A percentile compares a stretch with the other conserved stretches of the same genome.
These are phyloP conservation scores for Hondaea fermentalgiana DNA, from an alignment of 108 stramenopile genomes.

Conservation along the genomic window DNA sequence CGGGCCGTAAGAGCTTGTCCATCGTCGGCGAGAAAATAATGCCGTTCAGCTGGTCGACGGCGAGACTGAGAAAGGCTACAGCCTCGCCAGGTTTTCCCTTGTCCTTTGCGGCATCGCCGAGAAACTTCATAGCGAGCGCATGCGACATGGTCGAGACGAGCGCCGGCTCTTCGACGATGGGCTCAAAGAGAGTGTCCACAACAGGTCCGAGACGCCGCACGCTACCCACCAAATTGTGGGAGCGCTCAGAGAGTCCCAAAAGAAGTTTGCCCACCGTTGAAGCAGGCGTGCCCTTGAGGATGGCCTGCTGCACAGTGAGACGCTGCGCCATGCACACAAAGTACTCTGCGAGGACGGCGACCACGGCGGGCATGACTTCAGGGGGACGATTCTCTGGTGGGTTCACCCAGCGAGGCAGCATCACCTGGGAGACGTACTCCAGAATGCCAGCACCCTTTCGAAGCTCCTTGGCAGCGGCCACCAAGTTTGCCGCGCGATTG, in stretches of 20 bases:
- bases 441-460: conserved; percentile 1
- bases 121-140: not conserved
- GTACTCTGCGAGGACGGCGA: not conserved
- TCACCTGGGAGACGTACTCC: not conserved
- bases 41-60: not conserved
- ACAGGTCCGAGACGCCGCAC: not conserved
- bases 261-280: not conserved
- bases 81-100: not conserved
- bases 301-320: not conserved
- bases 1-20: not conserved
- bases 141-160: not conserved
- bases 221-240: not conserved
- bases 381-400: not conserved
- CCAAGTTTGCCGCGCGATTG: not conserved
- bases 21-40: not conserved
- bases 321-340: conserved; percentile 10
- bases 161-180: not conserved
- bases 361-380: not conserved
- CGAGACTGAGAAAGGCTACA: not conserved
- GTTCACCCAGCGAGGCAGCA: conserved; percentile 7
- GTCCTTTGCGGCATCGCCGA: not conserved
- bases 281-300: not conserved
- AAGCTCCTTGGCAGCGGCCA: conserved; percentile 3
- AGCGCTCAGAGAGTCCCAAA: not conserved
- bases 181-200: not conserved